These are phyloP conservation scores for Rhizophagus prolifer DNA, from an alignment of 192 early-diverging fungal species.

Conservation along the genomic window DNA sequence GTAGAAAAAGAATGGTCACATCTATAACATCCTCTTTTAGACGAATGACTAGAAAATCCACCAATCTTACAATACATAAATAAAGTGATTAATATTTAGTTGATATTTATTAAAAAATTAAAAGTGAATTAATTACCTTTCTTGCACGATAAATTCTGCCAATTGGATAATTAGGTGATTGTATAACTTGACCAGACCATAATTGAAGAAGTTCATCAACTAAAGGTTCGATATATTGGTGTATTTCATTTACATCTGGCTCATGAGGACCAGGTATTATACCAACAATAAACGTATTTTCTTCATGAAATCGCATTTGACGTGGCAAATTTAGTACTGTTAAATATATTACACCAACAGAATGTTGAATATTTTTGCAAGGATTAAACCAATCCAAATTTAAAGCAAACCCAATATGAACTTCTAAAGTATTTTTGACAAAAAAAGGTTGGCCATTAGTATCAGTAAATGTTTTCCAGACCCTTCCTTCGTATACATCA, in stretches of 20 bases:
- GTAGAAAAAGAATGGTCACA: background rate
- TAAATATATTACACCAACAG: conserved; percentile 1
- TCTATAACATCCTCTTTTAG: background rate
- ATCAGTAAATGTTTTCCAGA: background rate
- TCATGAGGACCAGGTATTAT: background rate
- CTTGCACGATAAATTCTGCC: too few species aligned
- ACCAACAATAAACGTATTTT: background rate
- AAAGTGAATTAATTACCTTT: too few species aligned
- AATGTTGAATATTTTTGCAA: background rate
- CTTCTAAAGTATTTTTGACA: background rate
- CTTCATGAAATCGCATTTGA: background rate
- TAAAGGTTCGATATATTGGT: conserved; percentile 4
- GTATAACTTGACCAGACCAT: conserved; percentile 11
- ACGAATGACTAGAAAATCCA: background rate
- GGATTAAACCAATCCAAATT: conserved; percentile 13
- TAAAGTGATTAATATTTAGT: too few species aligned
- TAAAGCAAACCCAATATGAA: conserved; percentile 5
- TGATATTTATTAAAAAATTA: too few species aligned
- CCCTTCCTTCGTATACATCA: background rate
- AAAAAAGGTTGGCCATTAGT: background rate
- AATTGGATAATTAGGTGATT: too few species aligned
- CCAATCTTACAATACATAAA: background rate
- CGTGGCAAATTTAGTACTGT: background rate
- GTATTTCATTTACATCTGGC: background rate
- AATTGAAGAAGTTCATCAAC: conserved; percentile 16